Evolutionary conservation across 2,329 filamentous ascomycete genomes (phyloP).

Genomic region (Fusarium sp.): DNA sequence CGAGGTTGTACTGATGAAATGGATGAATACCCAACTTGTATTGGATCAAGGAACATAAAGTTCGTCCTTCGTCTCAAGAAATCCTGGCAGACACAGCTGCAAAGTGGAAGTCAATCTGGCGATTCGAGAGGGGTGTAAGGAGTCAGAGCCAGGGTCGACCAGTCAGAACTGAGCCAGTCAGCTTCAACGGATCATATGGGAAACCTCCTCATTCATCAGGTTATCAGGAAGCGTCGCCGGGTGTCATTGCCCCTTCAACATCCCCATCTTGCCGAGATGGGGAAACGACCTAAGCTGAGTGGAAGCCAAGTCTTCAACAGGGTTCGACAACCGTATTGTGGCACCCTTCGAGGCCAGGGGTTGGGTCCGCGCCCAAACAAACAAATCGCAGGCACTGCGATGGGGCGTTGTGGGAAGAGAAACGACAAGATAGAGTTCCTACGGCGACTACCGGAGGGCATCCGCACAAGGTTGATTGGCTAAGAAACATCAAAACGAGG

Average conservation of each 20-base stretch:
- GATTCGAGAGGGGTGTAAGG: slow-evolving; percentile 23
- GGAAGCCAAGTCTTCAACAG: slow-evolving; percentile 16
- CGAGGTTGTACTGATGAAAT: slow-evolving; percentile 14
- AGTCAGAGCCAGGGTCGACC: slow-evolving; percentile 7
- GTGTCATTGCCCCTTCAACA: slow-evolving; percentile 16
- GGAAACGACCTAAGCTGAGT: slow-evolving; percentile 21
- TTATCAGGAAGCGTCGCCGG: slow-evolving; percentile 19
- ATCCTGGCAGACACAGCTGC: slow-evolving; percentile 21
- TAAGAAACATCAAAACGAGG: background rate
- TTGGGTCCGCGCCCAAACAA: slow-evolving; percentile 30
- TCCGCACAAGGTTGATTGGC: slow-evolving; percentile 29
- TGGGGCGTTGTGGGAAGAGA: slow-evolving; percentile 2
- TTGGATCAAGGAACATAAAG: slow-evolving; percentile 17
- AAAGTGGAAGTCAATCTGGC: slow-evolving; percentile 37
- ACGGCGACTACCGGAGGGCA: slow-evolving; percentile 16
- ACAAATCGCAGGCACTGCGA: slow-evolving; percentile 11
- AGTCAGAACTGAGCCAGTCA: slow-evolving; percentile 8
- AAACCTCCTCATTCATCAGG: slow-evolving; percentile 16
- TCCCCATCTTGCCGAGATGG: slow-evolving; percentile 7
- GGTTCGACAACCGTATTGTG: slow-evolving; percentile 16
- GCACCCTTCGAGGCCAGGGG: slow-evolving; percentile 29
- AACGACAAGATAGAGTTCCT: slow-evolving; percentile 33
- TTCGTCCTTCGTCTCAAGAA: slow-evolving; percentile 16
- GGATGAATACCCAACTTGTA: background rate
- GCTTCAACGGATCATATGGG: slow-evolving; percentile 7